Percentiles rank a stretch among this genome's conserved stretches.
Conservation (phyloP, 2,329 filamentous ascomycete species). For the Leptodontidium sp. region DNA sequence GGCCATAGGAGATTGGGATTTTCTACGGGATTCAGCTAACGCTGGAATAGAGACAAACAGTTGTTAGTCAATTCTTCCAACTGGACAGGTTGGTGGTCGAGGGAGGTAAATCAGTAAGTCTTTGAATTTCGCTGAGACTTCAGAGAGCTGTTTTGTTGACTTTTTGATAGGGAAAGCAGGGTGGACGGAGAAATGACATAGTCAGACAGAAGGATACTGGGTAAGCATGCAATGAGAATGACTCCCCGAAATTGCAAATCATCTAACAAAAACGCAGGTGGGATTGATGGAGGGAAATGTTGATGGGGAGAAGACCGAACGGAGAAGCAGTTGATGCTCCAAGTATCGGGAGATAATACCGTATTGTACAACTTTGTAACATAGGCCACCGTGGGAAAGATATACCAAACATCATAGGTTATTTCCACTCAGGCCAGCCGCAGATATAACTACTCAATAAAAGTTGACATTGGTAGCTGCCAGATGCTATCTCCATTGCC, state of each 20-base stretch:
- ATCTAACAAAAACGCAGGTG: constrained; percentile 36
- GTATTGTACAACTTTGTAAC: constrained; percentile 21
- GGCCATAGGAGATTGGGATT: constrained; percentile 2
- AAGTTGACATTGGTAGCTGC: background rate
- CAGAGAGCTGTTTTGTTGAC: constrained; percentile 30
- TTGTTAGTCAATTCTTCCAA: constrained; percentile 95
- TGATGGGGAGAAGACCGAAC: background rate
- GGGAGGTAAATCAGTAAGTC: constrained; percentile 77
- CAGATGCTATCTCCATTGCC: background rate
- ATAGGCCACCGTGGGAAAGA: background rate
- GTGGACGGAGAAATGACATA: constrained; percentile 70
- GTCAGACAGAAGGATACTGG: constrained; percentile 81
- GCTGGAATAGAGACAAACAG: constrained; percentile 81
- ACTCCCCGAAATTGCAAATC: background rate
- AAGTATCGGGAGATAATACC: constrained; percentile 1
- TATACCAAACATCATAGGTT: constrained; percentile 7
- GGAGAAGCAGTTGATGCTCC: background rate
- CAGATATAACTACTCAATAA: background rate
- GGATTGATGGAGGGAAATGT: constrained; percentile 42
- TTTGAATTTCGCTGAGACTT: constrained; percentile 10
- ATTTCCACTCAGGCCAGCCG: constrained; percentile 1
- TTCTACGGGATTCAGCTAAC: constrained; percentile 29
- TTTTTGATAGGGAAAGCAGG: constrained; percentile 69
- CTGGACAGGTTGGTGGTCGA: constrained; percentile 92
- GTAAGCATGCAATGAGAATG: constrained; percentile 55